phyloP scores from a whole-genome alignment of 305 asterid species.

The Stenogyne calaminthoides region DNA sequence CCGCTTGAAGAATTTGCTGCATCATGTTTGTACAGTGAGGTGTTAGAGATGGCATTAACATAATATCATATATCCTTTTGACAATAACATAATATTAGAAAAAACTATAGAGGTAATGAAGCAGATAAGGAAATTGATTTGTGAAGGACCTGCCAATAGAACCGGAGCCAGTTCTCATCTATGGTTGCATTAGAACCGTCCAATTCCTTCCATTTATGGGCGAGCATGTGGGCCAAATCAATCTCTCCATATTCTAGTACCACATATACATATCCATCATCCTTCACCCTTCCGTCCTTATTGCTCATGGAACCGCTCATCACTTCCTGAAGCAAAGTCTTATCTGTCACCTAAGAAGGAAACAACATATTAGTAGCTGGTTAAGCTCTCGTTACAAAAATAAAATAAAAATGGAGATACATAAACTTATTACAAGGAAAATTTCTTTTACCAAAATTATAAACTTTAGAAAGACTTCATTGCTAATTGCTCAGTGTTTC shows the following conservation, averaged over 20 bases:
- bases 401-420: too few species aligned
- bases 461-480: constrained; percentile 14
- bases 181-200: too few species aligned
- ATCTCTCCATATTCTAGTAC: constrained; percentile 98
- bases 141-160: too few species aligned
- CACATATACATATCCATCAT: constrained; percentile 88
- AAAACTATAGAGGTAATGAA: too few species aligned
- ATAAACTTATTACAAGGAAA: background rate
- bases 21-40: constrained; percentile 29
- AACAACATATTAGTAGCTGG: too few species aligned
- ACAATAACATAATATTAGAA: constrained; percentile 20
- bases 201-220: too few species aligned
- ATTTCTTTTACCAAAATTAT: background rate
- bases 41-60: constrained; percentile 17
- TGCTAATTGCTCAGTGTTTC: background rate
- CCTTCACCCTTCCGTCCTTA: constrained; percentile 79
- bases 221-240: constrained; percentile 97
- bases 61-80: constrained; percentile 9
- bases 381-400: too few species aligned
- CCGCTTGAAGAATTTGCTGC: constrained; percentile 97
- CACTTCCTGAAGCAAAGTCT: too few species aligned
- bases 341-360: too few species aligned
- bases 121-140: too few species aligned
- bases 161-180: too few species aligned
- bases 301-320: constrained; percentile 76